phyloP scores from a whole-genome alignment of 2,329 filamentous ascomycete species.

The Aspergillus tubingensis region DNA sequence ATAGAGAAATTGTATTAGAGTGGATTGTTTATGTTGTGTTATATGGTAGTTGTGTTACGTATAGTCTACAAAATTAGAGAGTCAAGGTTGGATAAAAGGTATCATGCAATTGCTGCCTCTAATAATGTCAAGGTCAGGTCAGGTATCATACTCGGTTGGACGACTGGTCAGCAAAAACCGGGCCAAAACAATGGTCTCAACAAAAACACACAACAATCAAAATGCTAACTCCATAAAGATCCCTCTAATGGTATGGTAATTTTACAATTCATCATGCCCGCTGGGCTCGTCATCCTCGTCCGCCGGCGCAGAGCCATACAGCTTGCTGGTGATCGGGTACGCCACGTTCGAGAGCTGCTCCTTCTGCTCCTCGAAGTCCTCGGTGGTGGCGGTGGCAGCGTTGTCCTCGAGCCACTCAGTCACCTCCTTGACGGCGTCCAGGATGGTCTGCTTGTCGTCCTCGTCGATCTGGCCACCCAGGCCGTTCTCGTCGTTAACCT shows the following conservation, averaged over 20 bases:
- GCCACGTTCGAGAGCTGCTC: slow-evolving; percentile 97
- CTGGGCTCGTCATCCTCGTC: slow-evolving; percentile 70
- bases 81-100: not conserved
- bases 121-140: not conserved
- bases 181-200: slow-evolving; percentile 22
- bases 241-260: slow-evolving; percentile 34
- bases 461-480: slow-evolving; percentile 98
- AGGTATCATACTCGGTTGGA: slow-evolving; percentile 11
- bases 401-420: slow-evolving; percentile 98
- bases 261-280: slow-evolving; percentile 77
- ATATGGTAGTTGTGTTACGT: not conserved
- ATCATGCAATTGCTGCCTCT: not conserved
- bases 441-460: slow-evolving; percentile 94
- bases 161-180: slow-evolving; percentile 19
- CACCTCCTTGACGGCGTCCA: slow-evolving; percentile 95
- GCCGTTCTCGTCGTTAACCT: slow-evolving; percentile 94
- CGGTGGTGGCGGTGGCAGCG: slow-evolving; percentile 75
- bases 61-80: not conserved
- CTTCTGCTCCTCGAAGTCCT: slow-evolving; percentile 99
- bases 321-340: slow-evolving; percentile 98
- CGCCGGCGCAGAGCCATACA: slow-evolving; percentile 71
- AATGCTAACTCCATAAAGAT: slow-evolving; percentile 35
- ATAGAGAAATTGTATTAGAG: too few species aligned
- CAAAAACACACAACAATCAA: slow-evolving; percentile 8
- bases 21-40: not conserved